Conservation (phyloP, 352 stramenopile genomes). For the Pythium insidiosum region DNA sequence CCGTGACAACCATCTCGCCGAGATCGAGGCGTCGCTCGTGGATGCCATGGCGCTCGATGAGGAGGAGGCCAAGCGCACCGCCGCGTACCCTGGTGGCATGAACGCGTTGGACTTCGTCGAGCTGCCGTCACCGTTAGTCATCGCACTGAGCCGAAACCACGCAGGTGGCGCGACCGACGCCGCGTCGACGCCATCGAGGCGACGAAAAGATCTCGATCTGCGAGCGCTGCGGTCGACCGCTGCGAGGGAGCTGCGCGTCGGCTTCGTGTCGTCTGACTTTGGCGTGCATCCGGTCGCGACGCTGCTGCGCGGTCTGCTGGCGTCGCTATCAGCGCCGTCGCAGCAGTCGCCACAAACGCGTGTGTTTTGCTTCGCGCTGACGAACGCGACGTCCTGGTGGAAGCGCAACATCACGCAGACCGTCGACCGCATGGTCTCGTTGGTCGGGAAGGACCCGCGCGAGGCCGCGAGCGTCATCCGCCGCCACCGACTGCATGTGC, state of each 20-base stretch:
- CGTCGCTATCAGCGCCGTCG: constrained; percentile 24
- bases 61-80: constrained; percentile 7
- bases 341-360: constrained; percentile 23
- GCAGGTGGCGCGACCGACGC: no score
- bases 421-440: constrained; percentile 61
- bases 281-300: constrained; percentile 69
- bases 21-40: constrained; percentile 20
- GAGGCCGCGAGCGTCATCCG: constrained; percentile 46
- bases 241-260: constrained; percentile 27
- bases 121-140: constrained; percentile 20
- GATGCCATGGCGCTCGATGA: constrained; percentile 17
- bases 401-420: constrained; percentile 63
- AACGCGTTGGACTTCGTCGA: constrained; percentile 47
- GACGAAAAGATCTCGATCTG: background rate
- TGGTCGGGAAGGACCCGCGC: constrained; percentile 39
- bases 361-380: constrained; percentile 73
- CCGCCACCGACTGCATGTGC: constrained; percentile 49
- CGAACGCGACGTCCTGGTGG: constrained; percentile 61
- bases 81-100: constrained; percentile 1
- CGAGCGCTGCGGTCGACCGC: constrained; percentile 13
- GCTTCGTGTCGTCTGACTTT: constrained; percentile 81
- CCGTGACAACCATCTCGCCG: constrained; percentile 33
- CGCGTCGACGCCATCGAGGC: background rate
- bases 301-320: constrained; percentile 55
- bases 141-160: background rate